phyloP scores from a whole-genome alignment of 2,329 filamentous ascomycete genomes.

The Exophiala alcalophila region DNA sequence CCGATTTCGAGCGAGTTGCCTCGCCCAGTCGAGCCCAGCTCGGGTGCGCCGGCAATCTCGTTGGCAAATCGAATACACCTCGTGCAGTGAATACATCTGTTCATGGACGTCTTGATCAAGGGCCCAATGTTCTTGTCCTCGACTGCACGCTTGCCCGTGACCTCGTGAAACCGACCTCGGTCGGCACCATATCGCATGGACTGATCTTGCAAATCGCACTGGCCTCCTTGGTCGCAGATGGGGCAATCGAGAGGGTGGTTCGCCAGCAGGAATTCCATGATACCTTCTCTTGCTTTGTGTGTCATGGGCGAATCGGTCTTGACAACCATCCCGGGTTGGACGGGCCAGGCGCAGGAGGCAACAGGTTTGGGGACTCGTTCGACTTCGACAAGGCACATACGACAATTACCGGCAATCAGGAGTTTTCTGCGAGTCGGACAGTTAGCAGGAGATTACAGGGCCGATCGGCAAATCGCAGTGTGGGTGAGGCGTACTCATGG shows the following conservation, averaged over 20 bases:
- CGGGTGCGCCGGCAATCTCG: conserved; percentile 91
- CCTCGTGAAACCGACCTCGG: conserved; percentile 93
- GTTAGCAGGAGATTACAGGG: conserved; percentile 5
- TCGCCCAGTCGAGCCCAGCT: conserved; percentile 89
- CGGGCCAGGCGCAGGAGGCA: conserved; percentile 97
- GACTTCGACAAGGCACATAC: conserved; percentile 99
- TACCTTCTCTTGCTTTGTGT: conserved; percentile 96
- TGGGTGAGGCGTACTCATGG: conserved; percentile 70
- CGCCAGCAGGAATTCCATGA: conserved; percentile 97
- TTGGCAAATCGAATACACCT: conserved; percentile 97
- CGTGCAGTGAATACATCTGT: conserved; percentile 98
- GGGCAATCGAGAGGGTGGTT: conserved; percentile 96
- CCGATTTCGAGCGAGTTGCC: conserved; percentile 98
- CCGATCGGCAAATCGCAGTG: neutral
- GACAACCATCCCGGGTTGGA: conserved; percentile 97
- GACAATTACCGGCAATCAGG: conserved; percentile 98
- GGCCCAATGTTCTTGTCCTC: conserved; percentile 99
- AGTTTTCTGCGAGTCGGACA: conserved; percentile 65
- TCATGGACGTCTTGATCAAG: conserved; percentile 99
- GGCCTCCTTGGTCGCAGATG: conserved; percentile 97
- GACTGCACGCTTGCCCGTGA: conserved; percentile 91
- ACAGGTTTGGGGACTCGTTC: conserved; percentile 95
- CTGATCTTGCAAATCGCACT: conserved; percentile 98
- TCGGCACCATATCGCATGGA: conserved; percentile 98
- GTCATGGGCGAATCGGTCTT: conserved; percentile 95